A percentile compares a stretch with the other conserved stretches of the same genome.
Conservation (phyloP, 116 monocot species). For the Thalassia testudinum region DNA sequence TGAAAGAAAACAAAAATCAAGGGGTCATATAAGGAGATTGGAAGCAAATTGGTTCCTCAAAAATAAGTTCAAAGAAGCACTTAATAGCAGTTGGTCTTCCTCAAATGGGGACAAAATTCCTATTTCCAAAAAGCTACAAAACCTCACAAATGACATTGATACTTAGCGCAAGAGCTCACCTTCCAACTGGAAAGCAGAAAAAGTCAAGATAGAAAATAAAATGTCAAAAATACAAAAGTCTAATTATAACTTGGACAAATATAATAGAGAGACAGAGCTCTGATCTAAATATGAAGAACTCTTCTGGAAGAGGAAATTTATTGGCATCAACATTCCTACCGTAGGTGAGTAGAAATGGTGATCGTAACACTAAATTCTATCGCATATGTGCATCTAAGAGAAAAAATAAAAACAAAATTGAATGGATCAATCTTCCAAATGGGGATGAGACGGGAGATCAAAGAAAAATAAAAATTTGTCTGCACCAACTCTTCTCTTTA, state of each 20-base stretch:
- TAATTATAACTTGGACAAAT: not conserved
- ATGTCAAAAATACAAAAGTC: not conserved
- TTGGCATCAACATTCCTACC: not conserved
- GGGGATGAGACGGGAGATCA: too few relatives aligned
- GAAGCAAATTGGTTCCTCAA: not conserved
- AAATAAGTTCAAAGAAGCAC: not conserved
- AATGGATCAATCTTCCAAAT: not conserved
- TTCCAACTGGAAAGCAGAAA: not conserved
- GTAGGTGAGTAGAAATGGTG: not conserved
- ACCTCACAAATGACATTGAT: too few relatives aligned
- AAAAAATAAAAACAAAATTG: not conserved
- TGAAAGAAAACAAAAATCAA: too few relatives aligned
- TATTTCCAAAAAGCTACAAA: too few relatives aligned
- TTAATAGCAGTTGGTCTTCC: too few relatives aligned
- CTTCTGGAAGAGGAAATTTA: not conserved
- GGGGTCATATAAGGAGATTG: too few relatives aligned
- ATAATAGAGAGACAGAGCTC: not conserved
- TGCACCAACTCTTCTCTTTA: not conserved
- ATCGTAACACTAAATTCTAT: not conserved
- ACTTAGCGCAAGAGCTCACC: too few relatives aligned
- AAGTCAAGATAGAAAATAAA: not conserved
- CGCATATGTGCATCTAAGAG: not conserved
- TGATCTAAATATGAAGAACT: not conserved
- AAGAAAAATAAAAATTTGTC: too few relatives aligned
- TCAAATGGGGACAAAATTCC: too few relatives aligned